Evolutionary conservation across 179 eudicot genomes (phyloP).

Genomic region (Corrigiola litoralis): DNA sequence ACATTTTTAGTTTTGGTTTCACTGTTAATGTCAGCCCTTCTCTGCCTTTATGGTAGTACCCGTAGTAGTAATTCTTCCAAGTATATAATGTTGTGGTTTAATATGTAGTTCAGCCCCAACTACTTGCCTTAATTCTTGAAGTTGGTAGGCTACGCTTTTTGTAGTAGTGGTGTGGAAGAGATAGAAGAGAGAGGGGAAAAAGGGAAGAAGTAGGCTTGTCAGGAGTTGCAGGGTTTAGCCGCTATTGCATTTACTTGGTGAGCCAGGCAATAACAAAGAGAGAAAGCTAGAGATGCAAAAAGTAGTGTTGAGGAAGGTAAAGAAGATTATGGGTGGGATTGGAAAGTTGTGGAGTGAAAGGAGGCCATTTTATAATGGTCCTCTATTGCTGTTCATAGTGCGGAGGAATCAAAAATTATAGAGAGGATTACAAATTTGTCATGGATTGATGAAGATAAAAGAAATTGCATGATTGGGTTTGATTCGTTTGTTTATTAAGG

Average conservation of each 20-base stretch:
- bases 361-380: conserved; percentile 17
- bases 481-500: not conserved
- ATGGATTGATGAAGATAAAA: conserved; percentile 27
- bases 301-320: conserved; percentile 1
- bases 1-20: conserved; percentile 30
- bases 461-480: conserved; percentile 31
- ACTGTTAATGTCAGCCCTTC: not conserved
- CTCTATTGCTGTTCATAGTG: not conserved
- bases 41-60: no score
- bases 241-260: conserved; percentile 14
- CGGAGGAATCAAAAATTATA: not conserved
- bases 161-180: not conserved
- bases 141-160: not conserved
- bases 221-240: conserved; percentile 2
- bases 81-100: no score
- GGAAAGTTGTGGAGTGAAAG: conserved; percentile 17
- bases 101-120: conserved; percentile 13
- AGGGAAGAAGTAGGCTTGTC: not conserved
- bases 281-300: not conserved
- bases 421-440: conserved; percentile 54
- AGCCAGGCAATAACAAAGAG: not conserved
- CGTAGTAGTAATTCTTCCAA: no score
- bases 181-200: not conserved
- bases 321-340: not conserved
- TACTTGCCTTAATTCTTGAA: conserved; percentile 10